phyloP scores from a whole-genome alignment of 352 stramenopile genomes.

The Poterioochromonas sp. region DNA sequence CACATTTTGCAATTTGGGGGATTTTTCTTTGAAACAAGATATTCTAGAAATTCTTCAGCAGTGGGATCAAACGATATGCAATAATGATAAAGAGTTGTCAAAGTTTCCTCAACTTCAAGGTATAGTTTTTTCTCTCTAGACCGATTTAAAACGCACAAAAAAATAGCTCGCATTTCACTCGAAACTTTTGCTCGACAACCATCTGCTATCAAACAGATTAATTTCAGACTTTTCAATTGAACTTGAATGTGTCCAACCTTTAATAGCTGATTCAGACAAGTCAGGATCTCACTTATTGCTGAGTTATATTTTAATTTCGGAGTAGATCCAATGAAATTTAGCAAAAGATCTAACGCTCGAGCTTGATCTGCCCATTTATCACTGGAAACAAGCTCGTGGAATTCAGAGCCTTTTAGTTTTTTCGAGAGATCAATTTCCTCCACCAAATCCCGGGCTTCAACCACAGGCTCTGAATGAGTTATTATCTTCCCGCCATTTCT shows the following conservation, averaged over 20 bases:
- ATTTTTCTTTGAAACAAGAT: constrained; percentile 1
- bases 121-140: constrained; percentile 5
- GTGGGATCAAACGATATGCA: not conserved
- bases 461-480: not conserved
- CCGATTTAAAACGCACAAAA: not conserved
- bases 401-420: constrained; percentile 23
- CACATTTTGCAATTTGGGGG: not conserved
- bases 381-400: not conserved
- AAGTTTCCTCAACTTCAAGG: not conserved
- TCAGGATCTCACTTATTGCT: not conserved
- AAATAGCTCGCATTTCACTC: not conserved
- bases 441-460: constrained; percentile 6
- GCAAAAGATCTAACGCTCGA: not conserved
- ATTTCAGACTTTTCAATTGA: not conserved
- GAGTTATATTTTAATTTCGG: not conserved
- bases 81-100: not conserved
- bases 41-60: not conserved
- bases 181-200: not conserved
- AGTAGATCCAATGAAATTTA: constrained; percentile 2
- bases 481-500: not conserved
- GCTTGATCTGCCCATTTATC: constrained; percentile 27
- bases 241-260: constrained; percentile 9
- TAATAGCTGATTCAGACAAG: not conserved
- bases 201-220: not conserved
- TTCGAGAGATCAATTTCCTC: constrained; percentile 17